Percentiles rank a stretch among this genome's conserved stretches.
phyloP scores from a whole-genome alignment of 1,139 yeast genomes.

The Sugiyamaella paludigena region DNA sequence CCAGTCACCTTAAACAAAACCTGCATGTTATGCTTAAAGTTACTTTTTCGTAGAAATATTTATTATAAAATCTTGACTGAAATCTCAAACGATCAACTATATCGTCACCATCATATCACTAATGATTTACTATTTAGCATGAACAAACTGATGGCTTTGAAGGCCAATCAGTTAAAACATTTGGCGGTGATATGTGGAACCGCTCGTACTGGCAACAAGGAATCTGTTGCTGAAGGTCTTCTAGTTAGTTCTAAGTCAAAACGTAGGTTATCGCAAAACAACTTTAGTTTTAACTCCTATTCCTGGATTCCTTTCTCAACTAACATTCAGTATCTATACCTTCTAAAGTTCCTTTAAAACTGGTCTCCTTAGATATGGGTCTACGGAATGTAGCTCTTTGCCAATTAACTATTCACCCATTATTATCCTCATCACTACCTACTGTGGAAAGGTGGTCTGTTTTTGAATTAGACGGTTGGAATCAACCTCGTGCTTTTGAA shows the following conservation, averaged over 20 bases:
- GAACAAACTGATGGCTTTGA: constrained; percentile 15
- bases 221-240: constrained; percentile 19
- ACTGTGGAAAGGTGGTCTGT: constrained; percentile 45
- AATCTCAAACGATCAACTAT: too few relatives aligned
- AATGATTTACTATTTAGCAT: neutral
- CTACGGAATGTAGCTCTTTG: constrained; percentile 45
- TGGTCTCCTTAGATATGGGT: constrained; percentile 46
- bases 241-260: neutral
- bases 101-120: too few relatives aligned
- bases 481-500: constrained; percentile 21
- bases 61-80: too few relatives aligned
- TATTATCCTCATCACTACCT: constrained; percentile 28
- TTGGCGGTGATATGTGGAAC: constrained; percentile 29
- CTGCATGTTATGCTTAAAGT: too few relatives aligned
- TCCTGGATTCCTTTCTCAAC: neutral
- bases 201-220: constrained; percentile 27
- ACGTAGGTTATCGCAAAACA: neutral
- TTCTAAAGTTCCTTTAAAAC: constrained; percentile 4
- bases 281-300: neutral
- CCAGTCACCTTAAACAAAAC: too few relatives aligned
- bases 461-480: constrained; percentile 40
- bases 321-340: neutral
- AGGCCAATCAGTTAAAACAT: constrained; percentile 17
- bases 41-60: too few relatives aligned
- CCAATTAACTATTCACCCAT: constrained; percentile 22